phyloP scores from a whole-genome alignment of 257 asterid species.

The Fraxinus excelsior region DNA sequence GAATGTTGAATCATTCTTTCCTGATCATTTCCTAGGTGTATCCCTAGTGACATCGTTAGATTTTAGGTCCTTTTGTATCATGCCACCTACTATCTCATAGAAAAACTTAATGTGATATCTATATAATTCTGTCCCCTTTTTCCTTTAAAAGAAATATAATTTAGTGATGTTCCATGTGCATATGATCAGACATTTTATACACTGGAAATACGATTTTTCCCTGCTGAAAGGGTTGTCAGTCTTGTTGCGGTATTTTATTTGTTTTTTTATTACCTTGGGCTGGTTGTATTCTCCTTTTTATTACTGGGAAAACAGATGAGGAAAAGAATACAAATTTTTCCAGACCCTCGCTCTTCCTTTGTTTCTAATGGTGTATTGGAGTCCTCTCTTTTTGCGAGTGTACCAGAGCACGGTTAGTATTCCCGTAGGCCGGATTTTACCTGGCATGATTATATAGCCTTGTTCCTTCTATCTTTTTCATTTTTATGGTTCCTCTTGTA shows the following conservation, averaged over 20 bases:
- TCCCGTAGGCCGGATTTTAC: no score
- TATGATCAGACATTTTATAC: constrained; percentile 11
- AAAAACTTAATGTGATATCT: constrained; percentile 35
- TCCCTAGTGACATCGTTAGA: constrained; percentile 36
- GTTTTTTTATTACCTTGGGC: neutral
- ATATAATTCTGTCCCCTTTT: constrained; percentile 4
- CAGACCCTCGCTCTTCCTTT: neutral
- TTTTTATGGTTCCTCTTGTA: no score
- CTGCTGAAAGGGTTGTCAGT: neutral
- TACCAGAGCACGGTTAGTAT: no score
- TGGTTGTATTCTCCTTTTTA: neutral
- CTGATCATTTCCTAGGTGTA: constrained; percentile 37
- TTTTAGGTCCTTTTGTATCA: constrained; percentile 49
- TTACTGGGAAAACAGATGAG: neutral
- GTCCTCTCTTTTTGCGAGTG: no score
- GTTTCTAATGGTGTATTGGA: no score
- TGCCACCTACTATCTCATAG: constrained; percentile 48
- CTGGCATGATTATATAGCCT: no score
- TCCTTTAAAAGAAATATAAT: constrained; percentile 40
- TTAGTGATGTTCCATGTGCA: constrained; percentile 23
- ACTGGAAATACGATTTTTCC: neutral
- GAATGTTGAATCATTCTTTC: constrained; percentile 44
- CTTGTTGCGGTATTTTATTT: neutral
- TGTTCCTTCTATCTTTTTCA: no score
- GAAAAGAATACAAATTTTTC: neutral